Percentiles rank a stretch among this genome's conserved stretches.
phyloP scores from a whole-genome alignment of 257 asterid species.

The Voacanga thouarsii region DNA sequence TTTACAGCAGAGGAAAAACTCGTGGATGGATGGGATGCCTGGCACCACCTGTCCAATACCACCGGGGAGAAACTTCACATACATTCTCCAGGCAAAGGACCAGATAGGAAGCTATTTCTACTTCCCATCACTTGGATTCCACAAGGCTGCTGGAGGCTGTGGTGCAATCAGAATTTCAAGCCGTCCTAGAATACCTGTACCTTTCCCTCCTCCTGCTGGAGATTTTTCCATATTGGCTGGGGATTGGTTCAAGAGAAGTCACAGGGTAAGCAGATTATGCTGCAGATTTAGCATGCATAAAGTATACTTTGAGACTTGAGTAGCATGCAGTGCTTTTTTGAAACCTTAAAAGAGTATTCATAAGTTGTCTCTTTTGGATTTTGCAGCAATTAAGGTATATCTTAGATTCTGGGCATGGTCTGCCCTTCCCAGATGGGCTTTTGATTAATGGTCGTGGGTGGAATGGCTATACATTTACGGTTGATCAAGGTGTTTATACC shows the following conservation, averaged over 20 bases:
- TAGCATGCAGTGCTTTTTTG: background rate
- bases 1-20: constrained; percentile 86
- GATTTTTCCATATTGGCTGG: constrained; percentile 78
- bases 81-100: constrained; percentile 82
- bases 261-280: constrained; percentile 46
- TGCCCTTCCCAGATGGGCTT: constrained; percentile 91
- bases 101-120: constrained; percentile 90
- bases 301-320: background rate
- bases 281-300: background rate
- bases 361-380: constrained; percentile 9
- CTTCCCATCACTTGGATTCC: constrained; percentile 77
- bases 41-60: constrained; percentile 92
- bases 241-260: constrained; percentile 84
- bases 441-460: constrained; percentile 90
- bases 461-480: constrained; percentile 81
- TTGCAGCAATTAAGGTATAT: constrained; percentile 74
- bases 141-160: constrained; percentile 90
- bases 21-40: constrained; percentile 83
- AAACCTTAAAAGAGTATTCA: background rate
- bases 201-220: constrained; percentile 75
- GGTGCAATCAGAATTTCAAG: constrained; percentile 83
- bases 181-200: constrained; percentile 88
- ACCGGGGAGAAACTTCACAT: constrained; percentile 80
- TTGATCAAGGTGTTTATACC: constrained; percentile 56
- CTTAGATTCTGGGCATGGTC: constrained; percentile 73